phyloP scores from a whole-genome alignment of 2,329 filamentous ascomycete species.

The Hypoxylon sp. region DNA sequence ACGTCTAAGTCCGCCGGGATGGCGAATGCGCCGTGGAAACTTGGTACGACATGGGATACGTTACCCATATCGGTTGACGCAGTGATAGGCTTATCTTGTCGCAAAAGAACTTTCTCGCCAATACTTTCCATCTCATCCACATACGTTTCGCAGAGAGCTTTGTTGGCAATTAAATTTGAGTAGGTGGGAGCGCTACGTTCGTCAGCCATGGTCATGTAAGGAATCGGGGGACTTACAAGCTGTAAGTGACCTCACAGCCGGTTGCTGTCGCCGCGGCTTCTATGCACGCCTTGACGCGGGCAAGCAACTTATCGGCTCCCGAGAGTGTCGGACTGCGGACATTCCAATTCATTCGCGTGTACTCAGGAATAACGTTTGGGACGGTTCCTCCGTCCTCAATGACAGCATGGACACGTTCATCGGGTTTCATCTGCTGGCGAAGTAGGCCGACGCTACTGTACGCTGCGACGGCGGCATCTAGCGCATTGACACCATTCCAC shows the following conservation, averaged over 20 bases:
- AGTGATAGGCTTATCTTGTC: conserved; percentile 57
- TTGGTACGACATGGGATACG: conserved; percentile 63
- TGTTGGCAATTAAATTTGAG: conserved; percentile 62
- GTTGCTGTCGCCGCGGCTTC: conserved; percentile 56
- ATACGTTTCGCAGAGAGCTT: conserved; percentile 61
- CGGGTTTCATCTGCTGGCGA: conserved; percentile 58
- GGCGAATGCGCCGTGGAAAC: conserved; percentile 64
- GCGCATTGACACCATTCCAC: conserved; percentile 58
- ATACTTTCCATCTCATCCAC: conserved; percentile 60
- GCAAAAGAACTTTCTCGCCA: conserved; percentile 56
- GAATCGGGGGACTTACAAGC: conserved; percentile 49
- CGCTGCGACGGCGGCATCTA: conserved; percentile 57
- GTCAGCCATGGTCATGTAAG: conserved; percentile 3
- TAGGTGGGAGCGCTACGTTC: conserved; percentile 57
- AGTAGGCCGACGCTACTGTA: conserved; percentile 58
- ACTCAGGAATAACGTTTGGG: conserved; percentile 60
- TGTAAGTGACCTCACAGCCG: conserved; percentile 56
- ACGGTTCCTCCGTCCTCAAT: conserved; percentile 57
- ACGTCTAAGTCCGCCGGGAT: conserved; percentile 59
- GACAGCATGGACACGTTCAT: conserved; percentile 58
- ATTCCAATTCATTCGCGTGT: conserved; percentile 59
- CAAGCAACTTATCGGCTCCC: conserved; percentile 49
- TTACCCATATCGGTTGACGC: conserved; percentile 68
- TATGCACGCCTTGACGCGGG: conserved; percentile 57
- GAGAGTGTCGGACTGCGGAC: conserved; percentile 57